These are phyloP conservation scores for Oemleria cerasiformis DNA, from an alignment of 306 rosid genomes.

Conservation along the genomic window DNA sequence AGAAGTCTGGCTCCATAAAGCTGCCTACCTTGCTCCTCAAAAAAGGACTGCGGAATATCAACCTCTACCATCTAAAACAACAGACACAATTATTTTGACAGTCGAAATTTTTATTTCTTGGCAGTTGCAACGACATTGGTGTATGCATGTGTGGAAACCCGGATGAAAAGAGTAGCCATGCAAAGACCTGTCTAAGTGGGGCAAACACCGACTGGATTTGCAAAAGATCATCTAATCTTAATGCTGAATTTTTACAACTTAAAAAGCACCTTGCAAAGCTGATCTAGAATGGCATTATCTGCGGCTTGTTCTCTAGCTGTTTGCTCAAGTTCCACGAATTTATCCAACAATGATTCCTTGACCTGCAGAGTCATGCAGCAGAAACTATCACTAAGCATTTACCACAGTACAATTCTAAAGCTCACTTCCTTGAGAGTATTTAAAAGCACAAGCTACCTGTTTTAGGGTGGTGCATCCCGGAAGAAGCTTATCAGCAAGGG, in stretches of 20 bases:
- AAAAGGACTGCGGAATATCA: slow-evolving; percentile 81
- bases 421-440: slow-evolving; percentile 6
- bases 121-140: neutral
- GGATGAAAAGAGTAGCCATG: slow-evolving; percentile 16
- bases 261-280: slow-evolving; percentile 64
- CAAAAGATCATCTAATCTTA: neutral
- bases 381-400: slow-evolving; percentile 18
- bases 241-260: slow-evolving; percentile 14
- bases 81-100: neutral
- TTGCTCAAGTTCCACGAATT: slow-evolving; percentile 74
- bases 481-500: slow-evolving; percentile 79
- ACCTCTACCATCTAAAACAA: slow-evolving; percentile 73
- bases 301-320: slow-evolving; percentile 91
- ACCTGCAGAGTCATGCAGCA: slow-evolving; percentile 48
- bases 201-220: neutral
- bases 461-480: slow-evolving; percentile 75
- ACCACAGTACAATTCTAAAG: neutral
- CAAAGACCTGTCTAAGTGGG: neutral
- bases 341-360: slow-evolving; percentile 63
- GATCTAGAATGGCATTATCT: slow-evolving; percentile 81
- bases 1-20: slow-evolving; percentile 85
- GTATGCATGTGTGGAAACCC: neutral
- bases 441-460: slow-evolving; percentile 44
- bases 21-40: slow-evolving; percentile 95
- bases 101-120: neutral